phyloP scores from a whole-genome alignment of 768 basidiomycete genomes.

The Galerina sulciceps region DNA sequence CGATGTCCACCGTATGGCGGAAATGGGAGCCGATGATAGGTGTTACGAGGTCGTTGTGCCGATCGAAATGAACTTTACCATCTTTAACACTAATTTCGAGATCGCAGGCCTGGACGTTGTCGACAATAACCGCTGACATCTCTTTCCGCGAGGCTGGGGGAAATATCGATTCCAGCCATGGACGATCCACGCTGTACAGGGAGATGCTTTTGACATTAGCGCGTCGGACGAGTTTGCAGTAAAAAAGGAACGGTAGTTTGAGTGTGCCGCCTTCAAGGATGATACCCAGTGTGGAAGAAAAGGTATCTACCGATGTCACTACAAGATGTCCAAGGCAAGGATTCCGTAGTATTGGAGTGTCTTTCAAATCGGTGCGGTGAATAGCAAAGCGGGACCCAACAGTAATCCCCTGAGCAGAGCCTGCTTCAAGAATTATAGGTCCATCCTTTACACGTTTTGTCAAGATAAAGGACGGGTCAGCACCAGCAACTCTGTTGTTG shows the following conservation, averaged over 20 bases:
- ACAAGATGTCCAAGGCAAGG: conserved; percentile 22
- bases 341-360: conserved; percentile 22
- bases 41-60: conserved; percentile 24
- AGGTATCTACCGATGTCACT: conserved; percentile 23
- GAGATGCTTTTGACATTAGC: conserved; percentile 16
- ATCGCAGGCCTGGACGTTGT: conserved; percentile 16
- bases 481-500: conserved; percentile 29
- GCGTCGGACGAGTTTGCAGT: conserved; percentile 25
- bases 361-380: conserved; percentile 28
- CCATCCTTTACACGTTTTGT: conserved; percentile 16
- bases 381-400: conserved; percentile 27
- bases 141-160: conserved; percentile 8
- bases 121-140: conserved; percentile 20
- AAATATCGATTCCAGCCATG: conserved; percentile 30
- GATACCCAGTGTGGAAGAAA: conserved; percentile 22
- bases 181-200: conserved; percentile 28
- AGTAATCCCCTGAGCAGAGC: conserved; percentile 35
- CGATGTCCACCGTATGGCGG: conserved; percentile 17
- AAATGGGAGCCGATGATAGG: conserved; percentile 24
- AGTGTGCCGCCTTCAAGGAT: conserved; percentile 1
- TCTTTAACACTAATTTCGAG: conserved; percentile 22
- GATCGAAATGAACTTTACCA: conserved; percentile 23
- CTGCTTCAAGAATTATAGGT: conserved; percentile 29
- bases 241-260: conserved; percentile 23
- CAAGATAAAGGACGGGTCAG: conserved; percentile 32